phyloP scores from a whole-genome alignment of 768 basidiomycete species.

The Astraeus odoratus region DNA sequence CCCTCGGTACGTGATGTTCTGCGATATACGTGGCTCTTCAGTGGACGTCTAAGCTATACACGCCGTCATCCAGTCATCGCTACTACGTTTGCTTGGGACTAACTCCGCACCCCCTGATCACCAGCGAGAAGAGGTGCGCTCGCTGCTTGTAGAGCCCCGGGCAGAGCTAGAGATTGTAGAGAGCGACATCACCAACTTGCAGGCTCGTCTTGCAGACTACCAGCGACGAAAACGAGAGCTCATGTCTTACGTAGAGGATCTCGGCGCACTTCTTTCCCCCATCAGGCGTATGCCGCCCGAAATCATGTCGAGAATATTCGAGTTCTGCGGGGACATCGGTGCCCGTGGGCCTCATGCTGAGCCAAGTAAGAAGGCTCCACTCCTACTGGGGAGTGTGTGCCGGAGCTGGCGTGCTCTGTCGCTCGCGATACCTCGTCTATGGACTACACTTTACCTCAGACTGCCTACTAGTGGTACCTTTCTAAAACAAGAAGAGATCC shows the following conservation, averaged over 20 bases:
- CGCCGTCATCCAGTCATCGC: conserved; percentile 18
- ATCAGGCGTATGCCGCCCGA: conserved; percentile 28
- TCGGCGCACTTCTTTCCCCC: conserved; percentile 26
- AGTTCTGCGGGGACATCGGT: conserved; percentile 24
- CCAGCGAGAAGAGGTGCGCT: conserved; percentile 22
- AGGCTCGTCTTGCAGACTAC: conserved; percentile 24
- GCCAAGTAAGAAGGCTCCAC: conserved; percentile 22
- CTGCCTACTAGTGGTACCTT: conserved; percentile 20
- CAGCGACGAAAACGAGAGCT: conserved; percentile 24
- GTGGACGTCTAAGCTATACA: conserved; percentile 1
- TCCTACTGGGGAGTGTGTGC: conserved; percentile 23
- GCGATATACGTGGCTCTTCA: neutral
- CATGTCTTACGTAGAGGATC: conserved; percentile 25
- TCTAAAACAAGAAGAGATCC: conserved; percentile 19
- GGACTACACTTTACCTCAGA: conserved; percentile 27
- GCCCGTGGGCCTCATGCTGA: conserved; percentile 24
- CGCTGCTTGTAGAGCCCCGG: conserved; percentile 19
- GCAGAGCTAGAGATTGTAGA: conserved; percentile 22
- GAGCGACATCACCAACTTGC: conserved; percentile 19
- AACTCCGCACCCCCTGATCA: conserved; percentile 21
- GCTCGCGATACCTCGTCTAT: conserved; percentile 22
- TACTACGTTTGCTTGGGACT: conserved; percentile 24
- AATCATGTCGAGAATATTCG: conserved; percentile 27
- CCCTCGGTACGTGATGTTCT: conserved; percentile 16
- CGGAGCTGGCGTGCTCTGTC: conserved; percentile 24